Percentiles rank a stretch among this genome's conserved stretches.
phyloP scores from a whole-genome alignment of 2,329 filamentous ascomycete species.

The Penicillium occitanis region DNA sequence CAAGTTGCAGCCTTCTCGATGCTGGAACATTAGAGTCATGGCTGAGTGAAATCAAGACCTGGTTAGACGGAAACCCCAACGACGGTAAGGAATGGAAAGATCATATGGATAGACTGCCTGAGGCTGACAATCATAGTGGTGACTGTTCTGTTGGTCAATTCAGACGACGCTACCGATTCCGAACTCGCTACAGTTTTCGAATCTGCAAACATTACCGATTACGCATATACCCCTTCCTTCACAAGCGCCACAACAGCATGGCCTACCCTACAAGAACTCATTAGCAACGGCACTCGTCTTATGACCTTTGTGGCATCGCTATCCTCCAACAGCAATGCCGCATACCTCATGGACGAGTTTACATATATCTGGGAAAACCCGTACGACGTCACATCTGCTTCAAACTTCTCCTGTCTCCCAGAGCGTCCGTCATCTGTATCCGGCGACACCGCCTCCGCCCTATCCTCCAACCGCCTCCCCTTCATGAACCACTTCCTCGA shows the following conservation, averaged over 20 bases:
- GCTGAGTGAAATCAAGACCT: slow-evolving; percentile 63
- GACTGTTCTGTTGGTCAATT: slow-evolving; percentile 72
- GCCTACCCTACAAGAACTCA: slow-evolving; percentile 72
- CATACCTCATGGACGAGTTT: slow-evolving; percentile 47
- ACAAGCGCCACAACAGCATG: slow-evolving; percentile 52
- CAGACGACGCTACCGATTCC: slow-evolving; percentile 57
- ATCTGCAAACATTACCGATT: slow-evolving; percentile 58
- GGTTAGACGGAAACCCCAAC: slow-evolving; percentile 68
- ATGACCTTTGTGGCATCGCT: slow-evolving; percentile 66
- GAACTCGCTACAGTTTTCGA: slow-evolving; percentile 58
- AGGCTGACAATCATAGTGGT: slow-evolving; percentile 52
- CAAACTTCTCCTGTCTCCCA: slow-evolving; percentile 70
- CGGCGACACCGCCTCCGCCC: slow-evolving; percentile 50
- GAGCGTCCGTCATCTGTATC: slow-evolving; percentile 61
- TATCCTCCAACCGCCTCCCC: slow-evolving; percentile 62
- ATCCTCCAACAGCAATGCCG: slow-evolving; percentile 36
- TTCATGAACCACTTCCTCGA: slow-evolving; percentile 82
- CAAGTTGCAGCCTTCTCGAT: slow-evolving; percentile 65
- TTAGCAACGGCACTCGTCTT: slow-evolving; percentile 62
- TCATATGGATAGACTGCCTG: not conserved
- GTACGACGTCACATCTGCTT: slow-evolving; percentile 62
- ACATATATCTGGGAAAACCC: slow-evolving; percentile 67
- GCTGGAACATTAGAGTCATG: slow-evolving; percentile 65
- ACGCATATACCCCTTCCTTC: slow-evolving; percentile 59
- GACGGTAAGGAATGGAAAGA: slow-evolving; percentile 46